A percentile compares a stretch with the other conserved stretches of the same genome.
These are phyloP conservation scores for Paracamarosporium sp. DNA, from an alignment of 2,329 filamentous ascomycete genomes.

Conservation along the genomic window DNA sequence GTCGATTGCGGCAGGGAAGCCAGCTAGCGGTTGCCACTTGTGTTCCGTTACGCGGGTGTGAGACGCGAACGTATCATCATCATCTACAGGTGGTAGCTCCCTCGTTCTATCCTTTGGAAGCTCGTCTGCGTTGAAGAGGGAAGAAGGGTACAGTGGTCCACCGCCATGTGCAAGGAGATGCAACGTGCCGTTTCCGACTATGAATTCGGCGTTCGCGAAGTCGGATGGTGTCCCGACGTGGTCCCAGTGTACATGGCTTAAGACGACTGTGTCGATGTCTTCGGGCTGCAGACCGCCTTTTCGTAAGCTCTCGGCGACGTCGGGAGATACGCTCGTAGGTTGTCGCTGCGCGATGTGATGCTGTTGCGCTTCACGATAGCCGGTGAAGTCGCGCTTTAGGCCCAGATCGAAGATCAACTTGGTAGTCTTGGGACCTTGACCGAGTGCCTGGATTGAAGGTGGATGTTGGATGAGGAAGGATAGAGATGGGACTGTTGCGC, in stretches of 20 bases:
- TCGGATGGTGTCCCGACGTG: constrained; percentile 63
- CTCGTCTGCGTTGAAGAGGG: constrained; percentile 54
- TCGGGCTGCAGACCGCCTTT: constrained; percentile 45
- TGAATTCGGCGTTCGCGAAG: constrained; percentile 57
- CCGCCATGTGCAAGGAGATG: constrained; percentile 35
- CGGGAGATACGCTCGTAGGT: constrained; percentile 54
- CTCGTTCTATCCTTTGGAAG: constrained; percentile 50
- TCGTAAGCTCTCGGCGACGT: constrained; percentile 49
- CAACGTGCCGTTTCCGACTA: constrained; percentile 53
- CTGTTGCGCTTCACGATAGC: constrained; percentile 54
- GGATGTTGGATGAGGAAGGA: constrained; percentile 61
- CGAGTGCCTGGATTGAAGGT: constrained; percentile 17
- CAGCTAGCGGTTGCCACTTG: constrained; percentile 53
- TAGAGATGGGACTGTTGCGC: constrained; percentile 60
- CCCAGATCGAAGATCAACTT: constrained; percentile 63
- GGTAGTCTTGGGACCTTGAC: constrained; percentile 26
- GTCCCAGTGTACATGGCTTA: constrained; percentile 65
- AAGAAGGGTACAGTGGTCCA: constrained; percentile 47
- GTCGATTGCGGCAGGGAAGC: constrained; percentile 55
- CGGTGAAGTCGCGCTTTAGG: constrained; percentile 52
- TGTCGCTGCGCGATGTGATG: constrained; percentile 55
- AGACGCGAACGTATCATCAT: constrained; percentile 28
- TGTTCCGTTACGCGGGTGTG: constrained; percentile 19
- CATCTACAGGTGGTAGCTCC: constrained; percentile 49
- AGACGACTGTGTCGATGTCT: constrained; percentile 51